Evolutionary conservation across 331 rosid species (phyloP).

Genomic region (Saraca asoca): DNA sequence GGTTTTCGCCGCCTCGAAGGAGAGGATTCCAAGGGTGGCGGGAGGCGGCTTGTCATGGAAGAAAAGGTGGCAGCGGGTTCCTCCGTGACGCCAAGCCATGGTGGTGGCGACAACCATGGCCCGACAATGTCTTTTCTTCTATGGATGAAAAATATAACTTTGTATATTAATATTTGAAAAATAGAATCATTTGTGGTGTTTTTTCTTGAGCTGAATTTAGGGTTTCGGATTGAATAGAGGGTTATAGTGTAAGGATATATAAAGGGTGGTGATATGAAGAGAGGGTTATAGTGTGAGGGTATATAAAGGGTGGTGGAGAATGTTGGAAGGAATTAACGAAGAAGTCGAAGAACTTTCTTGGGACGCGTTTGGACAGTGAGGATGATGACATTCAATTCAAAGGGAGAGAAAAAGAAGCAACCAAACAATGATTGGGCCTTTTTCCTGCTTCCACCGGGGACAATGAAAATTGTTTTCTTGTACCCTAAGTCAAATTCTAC

Average conservation of each 20-base stretch:
- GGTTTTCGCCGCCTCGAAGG: conserved; percentile 62
- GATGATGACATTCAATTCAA: neutral
- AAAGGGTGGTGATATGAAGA: conserved; percentile 31
- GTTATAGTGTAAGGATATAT: conserved; percentile 5
- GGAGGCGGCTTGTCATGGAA: conserved; percentile 22
- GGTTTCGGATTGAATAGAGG: conserved; percentile 21
- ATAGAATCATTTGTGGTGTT: neutral
- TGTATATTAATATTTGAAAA: neutral
- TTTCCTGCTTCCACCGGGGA: no score
- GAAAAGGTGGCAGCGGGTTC: conserved; percentile 34
- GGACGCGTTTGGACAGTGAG: conserved; percentile 49
- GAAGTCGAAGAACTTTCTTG: conserved; percentile 30
- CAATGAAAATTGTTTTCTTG: no score
- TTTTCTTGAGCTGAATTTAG: conserved; percentile 1
- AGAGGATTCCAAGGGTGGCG: conserved; percentile 54
- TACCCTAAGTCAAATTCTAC: no score
- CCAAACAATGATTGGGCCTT: neutral
- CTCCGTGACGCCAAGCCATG: conserved; percentile 45
- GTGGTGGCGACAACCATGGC: conserved; percentile 43
- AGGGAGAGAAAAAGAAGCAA: neutral
- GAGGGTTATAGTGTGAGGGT: conserved; percentile 1
- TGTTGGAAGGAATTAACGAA: neutral
- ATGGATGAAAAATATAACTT: neutral
- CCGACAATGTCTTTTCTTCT: neutral
- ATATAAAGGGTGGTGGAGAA: conserved; percentile 32